These are phyloP conservation scores for Sisymbrium altissimum DNA, from an alignment of 345 rosid species.

Conservation along the genomic window DNA sequence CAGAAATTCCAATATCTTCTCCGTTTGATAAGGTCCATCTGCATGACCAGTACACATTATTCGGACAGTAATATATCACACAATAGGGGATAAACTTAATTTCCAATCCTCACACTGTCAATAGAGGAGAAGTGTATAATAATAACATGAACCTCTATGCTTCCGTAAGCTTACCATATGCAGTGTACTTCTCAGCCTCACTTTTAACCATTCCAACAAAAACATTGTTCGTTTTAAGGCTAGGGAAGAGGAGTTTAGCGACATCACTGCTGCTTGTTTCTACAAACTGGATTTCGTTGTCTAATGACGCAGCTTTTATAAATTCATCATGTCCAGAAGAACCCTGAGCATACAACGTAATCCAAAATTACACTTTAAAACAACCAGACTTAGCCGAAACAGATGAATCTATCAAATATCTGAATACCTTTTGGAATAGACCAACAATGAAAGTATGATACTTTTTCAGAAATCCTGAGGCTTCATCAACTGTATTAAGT, in stretches of 20 bases:
- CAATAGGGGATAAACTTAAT: neutral
- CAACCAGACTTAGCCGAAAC: neutral
- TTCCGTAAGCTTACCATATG: slow-evolving; percentile 51
- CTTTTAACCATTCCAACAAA: slow-evolving; percentile 81
- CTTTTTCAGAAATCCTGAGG: slow-evolving; percentile 54
- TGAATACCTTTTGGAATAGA: slow-evolving; percentile 64
- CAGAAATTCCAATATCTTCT: slow-evolving; percentile 65
- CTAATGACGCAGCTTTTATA: slow-evolving; percentile 58
- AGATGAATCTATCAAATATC: neutral
- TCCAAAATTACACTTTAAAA: neutral
- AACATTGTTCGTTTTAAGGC: slow-evolving; percentile 31
- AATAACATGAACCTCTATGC: neutral
- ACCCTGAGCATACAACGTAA: slow-evolving; percentile 31
- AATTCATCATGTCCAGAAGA: slow-evolving; percentile 55
- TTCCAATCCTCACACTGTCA: neutral
- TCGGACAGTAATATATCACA: neutral
- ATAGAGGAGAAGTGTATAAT: neutral
- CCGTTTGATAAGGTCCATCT: slow-evolving; percentile 59
- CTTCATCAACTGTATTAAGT: slow-evolving; percentile 46
- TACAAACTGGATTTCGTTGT: slow-evolving; percentile 80
- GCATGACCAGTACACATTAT: slow-evolving; percentile 31
- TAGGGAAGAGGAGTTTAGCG: slow-evolving; percentile 64
- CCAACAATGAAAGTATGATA: slow-evolving; percentile 54
- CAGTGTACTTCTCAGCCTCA: slow-evolving; percentile 70
- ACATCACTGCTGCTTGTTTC: slow-evolving; percentile 46